Evolutionary conservation across 495 filamentous ascomycete species (phyloP).

Genomic region (Penicillium cinerascens): DNA sequence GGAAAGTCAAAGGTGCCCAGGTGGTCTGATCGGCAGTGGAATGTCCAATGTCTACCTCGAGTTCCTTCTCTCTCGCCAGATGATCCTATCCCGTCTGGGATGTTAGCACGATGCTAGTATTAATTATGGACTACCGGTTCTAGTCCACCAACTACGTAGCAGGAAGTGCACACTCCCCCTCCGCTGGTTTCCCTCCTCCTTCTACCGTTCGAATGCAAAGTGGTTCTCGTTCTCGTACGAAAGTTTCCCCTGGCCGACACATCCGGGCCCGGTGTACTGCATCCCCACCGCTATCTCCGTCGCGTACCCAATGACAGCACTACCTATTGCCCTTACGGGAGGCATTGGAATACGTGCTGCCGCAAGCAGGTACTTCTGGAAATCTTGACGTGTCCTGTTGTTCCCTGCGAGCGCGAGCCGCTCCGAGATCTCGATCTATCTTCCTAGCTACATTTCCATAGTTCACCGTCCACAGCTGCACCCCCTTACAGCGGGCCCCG

Average conservation of each 20-base stretch:
- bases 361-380: neutral
- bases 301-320: slow-evolving; percentile 1
- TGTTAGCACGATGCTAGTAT: neutral
- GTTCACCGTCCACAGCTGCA: neutral
- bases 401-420: neutral
- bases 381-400: neutral
- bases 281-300: slow-evolving; percentile 1
- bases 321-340: neutral
- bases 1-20: neutral
- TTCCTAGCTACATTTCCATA: neutral
- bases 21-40: neutral
- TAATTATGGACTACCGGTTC: neutral
- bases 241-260: slow-evolving; percentile 3
- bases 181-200: neutral
- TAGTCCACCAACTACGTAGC: neutral
- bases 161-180: neutral
- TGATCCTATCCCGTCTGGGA: neutral
- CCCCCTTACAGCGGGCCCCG: slow-evolving; percentile 23
- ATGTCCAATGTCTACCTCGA: neutral
- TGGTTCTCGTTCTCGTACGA: neutral
- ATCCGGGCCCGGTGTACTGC: neutral
- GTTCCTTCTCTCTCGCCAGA: neutral
- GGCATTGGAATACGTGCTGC: neutral
- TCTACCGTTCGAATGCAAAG: neutral
- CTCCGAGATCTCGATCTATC: neutral